These are phyloP conservation scores for Hanseniaspora pseudoguilliermondii DNA, from an alignment of 805 yeast species.

Conservation along the genomic window DNA sequence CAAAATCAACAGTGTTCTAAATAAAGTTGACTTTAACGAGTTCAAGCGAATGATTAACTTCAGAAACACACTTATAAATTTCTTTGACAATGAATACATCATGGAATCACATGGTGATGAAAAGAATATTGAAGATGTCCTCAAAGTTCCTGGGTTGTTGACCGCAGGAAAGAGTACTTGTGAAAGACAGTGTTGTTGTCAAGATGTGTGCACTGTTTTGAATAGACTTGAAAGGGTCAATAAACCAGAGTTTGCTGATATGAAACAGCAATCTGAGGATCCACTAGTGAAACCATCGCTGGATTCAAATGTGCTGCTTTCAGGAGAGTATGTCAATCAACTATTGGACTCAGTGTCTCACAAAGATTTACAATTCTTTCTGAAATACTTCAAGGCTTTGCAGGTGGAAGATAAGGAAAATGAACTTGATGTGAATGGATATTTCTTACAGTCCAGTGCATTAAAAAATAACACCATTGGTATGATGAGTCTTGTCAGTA, in stretches of 20 bases:
- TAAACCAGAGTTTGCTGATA: conserved; percentile 43
- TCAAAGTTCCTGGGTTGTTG: conserved; percentile 3
- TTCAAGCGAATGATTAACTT: conserved; percentile 55
- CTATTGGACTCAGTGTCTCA: conserved; percentile 22
- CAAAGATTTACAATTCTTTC: conserved; percentile 41
- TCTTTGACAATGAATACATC: conserved; percentile 27
- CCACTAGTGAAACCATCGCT: background rate
- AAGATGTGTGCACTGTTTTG: conserved; percentile 11
- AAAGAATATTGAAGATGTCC: conserved; percentile 10
- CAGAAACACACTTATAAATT: conserved; percentile 56
- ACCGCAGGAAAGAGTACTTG: conserved; percentile 11
- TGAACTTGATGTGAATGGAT: conserved; percentile 3
- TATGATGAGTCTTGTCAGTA: conserved; percentile 19
- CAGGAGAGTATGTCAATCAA: conserved; percentile 30
- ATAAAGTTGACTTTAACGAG: conserved; percentile 33
- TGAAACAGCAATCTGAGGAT: conserved; percentile 15
- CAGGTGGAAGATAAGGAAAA: conserved; percentile 46
- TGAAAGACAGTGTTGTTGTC: conserved; percentile 10
- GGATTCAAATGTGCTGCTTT: conserved; percentile 31
- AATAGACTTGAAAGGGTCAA: conserved; percentile 47
- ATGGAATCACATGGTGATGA: conserved; percentile 25
- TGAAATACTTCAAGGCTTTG: conserved; percentile 61
- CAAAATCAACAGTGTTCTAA: background rate
- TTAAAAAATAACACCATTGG: conserved; percentile 1
- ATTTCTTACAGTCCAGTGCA: background rate